Evolutionary conservation across 129 eudicot genomes (phyloP).

Genomic region (Artemisia tridentata): DNA sequence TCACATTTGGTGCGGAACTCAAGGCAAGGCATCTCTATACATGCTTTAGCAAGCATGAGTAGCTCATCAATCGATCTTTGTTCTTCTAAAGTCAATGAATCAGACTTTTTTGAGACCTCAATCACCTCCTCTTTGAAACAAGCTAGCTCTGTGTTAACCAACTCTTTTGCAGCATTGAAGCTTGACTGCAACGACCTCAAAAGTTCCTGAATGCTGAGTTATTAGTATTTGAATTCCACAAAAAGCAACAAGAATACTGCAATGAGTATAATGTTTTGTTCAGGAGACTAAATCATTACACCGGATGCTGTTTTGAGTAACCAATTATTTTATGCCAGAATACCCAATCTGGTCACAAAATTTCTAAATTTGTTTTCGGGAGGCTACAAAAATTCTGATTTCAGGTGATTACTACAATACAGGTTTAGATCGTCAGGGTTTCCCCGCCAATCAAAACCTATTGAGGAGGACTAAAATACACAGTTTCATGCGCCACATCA

Average conservation of each 20-base stretch:
- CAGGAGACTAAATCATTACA: background rate
- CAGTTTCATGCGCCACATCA: too few relatives aligned
- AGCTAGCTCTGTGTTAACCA: slow-evolving; percentile 65
- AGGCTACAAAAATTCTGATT: background rate
- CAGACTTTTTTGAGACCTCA: slow-evolving; percentile 52
- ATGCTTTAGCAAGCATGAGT: slow-evolving; percentile 52
- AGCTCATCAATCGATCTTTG: slow-evolving; percentile 48
- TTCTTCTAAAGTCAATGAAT: slow-evolving; percentile 45
- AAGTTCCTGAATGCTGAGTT: slow-evolving; percentile 55
- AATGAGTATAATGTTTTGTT: background rate
- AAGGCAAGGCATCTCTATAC: slow-evolving; percentile 53
- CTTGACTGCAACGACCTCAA: slow-evolving; percentile 65
- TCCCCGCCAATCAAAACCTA: too few relatives aligned
- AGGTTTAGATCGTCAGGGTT: background rate
- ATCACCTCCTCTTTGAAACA: slow-evolving; percentile 55
- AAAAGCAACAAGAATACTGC: slow-evolving; percentile 5
- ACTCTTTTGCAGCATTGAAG: slow-evolving; percentile 77
- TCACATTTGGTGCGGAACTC: slow-evolving; percentile 78
- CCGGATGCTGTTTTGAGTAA: background rate
- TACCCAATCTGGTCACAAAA: too few relatives aligned
- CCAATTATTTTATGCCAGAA: too few relatives aligned
- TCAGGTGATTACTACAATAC: background rate
- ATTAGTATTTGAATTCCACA: slow-evolving; percentile 16
- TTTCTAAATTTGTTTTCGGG: background rate
- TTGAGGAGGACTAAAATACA: too few relatives aligned